phyloP scores from a whole-genome alignment of 495 filamentous ascomycete genomes.

The Glutinoglossum americanum region DNA sequence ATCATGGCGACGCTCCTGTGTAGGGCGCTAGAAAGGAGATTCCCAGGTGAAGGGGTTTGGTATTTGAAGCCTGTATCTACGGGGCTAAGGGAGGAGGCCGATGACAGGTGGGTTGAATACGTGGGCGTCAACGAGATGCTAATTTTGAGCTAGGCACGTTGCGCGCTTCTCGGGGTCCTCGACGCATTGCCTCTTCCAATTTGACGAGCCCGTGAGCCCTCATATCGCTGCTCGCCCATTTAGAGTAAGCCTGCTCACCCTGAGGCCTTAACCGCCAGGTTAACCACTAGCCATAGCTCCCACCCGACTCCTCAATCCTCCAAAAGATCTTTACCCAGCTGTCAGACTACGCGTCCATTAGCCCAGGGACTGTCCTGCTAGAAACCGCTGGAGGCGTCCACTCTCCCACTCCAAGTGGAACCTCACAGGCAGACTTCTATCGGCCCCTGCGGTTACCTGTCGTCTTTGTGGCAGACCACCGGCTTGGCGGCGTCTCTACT shows the following conservation, averaged over 20 bases:
- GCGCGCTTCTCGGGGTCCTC: constrained; percentile 28
- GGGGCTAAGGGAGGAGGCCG: constrained; percentile 41
- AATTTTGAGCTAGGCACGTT: constrained; percentile 28
- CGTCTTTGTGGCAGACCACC: constrained; percentile 47
- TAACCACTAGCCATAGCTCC: constrained; percentile 12
- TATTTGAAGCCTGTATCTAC: constrained; percentile 66
- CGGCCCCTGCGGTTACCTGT: constrained; percentile 46
- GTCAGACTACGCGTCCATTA: constrained; percentile 19
- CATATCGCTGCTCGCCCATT: constrained; percentile 36
- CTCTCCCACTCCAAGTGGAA: constrained; percentile 51
- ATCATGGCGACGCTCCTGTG: constrained; percentile 49
- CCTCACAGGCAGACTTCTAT: constrained; percentile 54
- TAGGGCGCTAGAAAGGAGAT: constrained; percentile 26
- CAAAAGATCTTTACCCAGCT: constrained; percentile 25
- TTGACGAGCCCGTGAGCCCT: constrained; percentile 47
- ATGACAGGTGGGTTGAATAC: constrained; percentile 29
- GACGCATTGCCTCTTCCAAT: constrained; percentile 45
- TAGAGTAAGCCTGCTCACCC: constrained; percentile 11
- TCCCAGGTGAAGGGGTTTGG: constrained; percentile 25
- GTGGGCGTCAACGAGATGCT: not conserved
- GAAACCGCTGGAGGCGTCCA: constrained; percentile 64
- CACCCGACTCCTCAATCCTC: constrained; percentile 26
- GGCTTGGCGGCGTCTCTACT: constrained; percentile 50
- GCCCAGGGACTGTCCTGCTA: constrained; percentile 30
- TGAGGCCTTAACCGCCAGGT: not conserved